A percentile compares a stretch with the other conserved stretches of the same genome.
phyloP scores from a whole-genome alignment of 345 rosid genomes.

The Eucalyptus victrix region DNA sequence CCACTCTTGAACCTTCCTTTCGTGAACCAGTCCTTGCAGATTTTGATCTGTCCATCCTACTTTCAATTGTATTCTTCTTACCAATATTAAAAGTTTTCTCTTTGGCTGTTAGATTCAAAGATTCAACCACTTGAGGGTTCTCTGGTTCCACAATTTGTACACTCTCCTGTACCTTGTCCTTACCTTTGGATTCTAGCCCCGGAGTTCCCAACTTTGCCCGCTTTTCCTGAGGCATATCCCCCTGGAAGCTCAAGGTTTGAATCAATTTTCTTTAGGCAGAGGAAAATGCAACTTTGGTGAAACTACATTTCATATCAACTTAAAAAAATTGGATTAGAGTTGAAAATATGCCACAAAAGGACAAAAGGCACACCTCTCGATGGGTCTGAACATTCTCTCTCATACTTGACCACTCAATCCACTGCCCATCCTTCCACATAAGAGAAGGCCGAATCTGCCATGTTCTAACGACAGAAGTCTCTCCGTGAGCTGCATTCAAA shows the following conservation, averaged over 20 bases:
- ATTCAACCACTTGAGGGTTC: constrained; percentile 32
- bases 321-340: neutral
- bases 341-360: neutral
- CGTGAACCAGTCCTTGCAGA: constrained; percentile 64
- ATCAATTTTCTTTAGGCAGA: neutral
- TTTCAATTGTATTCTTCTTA: constrained; percentile 36
- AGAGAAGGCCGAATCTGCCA: constrained; percentile 91
- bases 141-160: constrained; percentile 13
- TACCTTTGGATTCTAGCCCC: constrained; percentile 26
- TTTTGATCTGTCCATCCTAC: constrained; percentile 38
- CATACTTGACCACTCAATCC: constrained; percentile 71
- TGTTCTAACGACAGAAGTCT: constrained; percentile 42
- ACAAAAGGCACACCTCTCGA: constrained; percentile 35
- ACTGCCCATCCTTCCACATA: constrained; percentile 74
- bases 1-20: constrained; percentile 70
- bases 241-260: constrained; percentile 26
- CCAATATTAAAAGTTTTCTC: constrained; percentile 69
- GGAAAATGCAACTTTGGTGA: neutral
- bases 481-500: constrained; percentile 49
- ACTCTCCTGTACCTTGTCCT: constrained; percentile 26
- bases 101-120: constrained; percentile 36
- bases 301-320: neutral
- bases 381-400: constrained; percentile 17
- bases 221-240: constrained; percentile 82
- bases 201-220: constrained; percentile 43